Percentiles rank a stretch among this genome's conserved stretches.
Evolutionary conservation across 1,284 basidiomycete species (phyloP).

Genomic region (Abortiporus biennis): DNA sequence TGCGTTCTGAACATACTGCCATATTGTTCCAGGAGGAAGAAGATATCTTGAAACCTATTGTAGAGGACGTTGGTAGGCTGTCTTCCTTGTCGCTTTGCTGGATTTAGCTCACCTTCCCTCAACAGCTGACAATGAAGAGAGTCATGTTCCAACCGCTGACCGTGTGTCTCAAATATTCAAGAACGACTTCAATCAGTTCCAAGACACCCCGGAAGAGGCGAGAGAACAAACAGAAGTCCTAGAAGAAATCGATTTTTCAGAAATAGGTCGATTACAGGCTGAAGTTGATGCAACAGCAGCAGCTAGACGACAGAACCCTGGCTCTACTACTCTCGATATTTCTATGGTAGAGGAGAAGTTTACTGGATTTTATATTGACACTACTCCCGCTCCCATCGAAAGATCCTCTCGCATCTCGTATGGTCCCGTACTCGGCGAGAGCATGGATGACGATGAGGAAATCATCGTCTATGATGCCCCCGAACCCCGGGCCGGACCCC

Average conservation of each 20-base stretch:
- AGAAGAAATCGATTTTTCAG: slow-evolving; percentile 62
- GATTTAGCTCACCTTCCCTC: slow-evolving; percentile 5
- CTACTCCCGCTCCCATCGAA: slow-evolving; percentile 15
- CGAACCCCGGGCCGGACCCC: slow-evolving; percentile 24
- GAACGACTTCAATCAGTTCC: slow-evolving; percentile 23
- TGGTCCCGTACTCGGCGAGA: background rate
- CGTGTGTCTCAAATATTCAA: slow-evolving; percentile 55
- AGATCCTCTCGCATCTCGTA: background rate
- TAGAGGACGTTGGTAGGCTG: slow-evolving; percentile 45
- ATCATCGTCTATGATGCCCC: slow-evolving; percentile 37
- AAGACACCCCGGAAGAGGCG: slow-evolving; percentile 18
- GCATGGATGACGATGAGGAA: slow-evolving; percentile 31
- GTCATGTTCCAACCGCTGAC: slow-evolving; percentile 61
- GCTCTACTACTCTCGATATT: slow-evolving; percentile 10
- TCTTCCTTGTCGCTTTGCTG: slow-evolving; percentile 6
- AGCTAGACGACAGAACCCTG: background rate
- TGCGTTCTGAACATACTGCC: slow-evolving; percentile 48
- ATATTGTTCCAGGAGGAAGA: slow-evolving; percentile 61
- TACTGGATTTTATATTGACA: slow-evolving; percentile 29
- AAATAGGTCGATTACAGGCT: slow-evolving; percentile 40
- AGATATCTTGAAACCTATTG: slow-evolving; percentile 54
- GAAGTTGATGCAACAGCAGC: slow-evolving; percentile 26
- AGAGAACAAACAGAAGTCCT: slow-evolving; percentile 39
- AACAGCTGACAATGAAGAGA: slow-evolving; percentile 39
- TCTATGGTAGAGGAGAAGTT: slow-evolving; percentile 33